Evolutionary conservation across 2,329 filamentous ascomycete genomes (phyloP).

Genomic region (Colletotrichum coccodes): DNA sequence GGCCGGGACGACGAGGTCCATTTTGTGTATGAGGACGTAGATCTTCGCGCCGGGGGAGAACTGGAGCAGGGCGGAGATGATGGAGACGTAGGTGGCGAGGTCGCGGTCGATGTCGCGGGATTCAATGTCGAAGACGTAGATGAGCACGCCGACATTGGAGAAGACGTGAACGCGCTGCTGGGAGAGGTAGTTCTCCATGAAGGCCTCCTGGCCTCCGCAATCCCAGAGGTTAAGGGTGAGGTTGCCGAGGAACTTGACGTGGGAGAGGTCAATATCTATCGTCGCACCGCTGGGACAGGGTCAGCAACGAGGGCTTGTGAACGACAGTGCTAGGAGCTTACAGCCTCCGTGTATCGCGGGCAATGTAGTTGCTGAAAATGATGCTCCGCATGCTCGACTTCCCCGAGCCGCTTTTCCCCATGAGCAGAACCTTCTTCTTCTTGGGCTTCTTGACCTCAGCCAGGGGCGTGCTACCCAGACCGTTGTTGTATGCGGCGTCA

Average conservation of each 20-base stretch:
- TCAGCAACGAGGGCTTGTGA: not conserved
- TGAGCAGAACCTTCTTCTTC: conserved; percentile 88
- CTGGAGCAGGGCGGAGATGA: conserved; percentile 88
- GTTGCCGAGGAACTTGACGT: conserved; percentile 99
- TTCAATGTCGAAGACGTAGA: conserved; percentile 99
- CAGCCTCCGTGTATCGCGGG: conserved; percentile 91
- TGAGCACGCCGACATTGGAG: conserved; percentile 93
- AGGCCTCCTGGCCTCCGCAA: conserved; percentile 97
- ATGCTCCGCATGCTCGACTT: conserved; percentile 99
- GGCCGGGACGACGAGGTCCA: conserved; percentile 90
- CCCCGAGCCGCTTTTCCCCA: conserved; percentile 97
- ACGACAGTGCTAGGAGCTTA: conserved; percentile 44
- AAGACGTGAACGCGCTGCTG: conserved; percentile 97
- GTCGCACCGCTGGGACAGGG: conserved; percentile 76
- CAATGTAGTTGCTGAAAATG: conserved; percentile 99
- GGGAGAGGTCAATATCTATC: conserved; percentile 97
- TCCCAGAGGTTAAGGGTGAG: conserved; percentile 98
- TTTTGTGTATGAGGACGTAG: conserved; percentile 98
- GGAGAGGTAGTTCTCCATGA: conserved; percentile 98
- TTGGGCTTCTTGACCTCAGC: conserved; percentile 73
- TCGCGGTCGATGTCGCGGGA: conserved; percentile 94
- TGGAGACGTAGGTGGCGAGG: conserved; percentile 89
- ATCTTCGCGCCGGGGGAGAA: conserved; percentile 84
- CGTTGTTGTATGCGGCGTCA: conserved; percentile 1
- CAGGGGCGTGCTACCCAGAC: conserved; percentile 11